A percentile compares a stretch with the other conserved stretches of the same genome.
phyloP scores from a whole-genome alignment of 176 grass and related monocot genomes.

The Thalia dealbata region DNA sequence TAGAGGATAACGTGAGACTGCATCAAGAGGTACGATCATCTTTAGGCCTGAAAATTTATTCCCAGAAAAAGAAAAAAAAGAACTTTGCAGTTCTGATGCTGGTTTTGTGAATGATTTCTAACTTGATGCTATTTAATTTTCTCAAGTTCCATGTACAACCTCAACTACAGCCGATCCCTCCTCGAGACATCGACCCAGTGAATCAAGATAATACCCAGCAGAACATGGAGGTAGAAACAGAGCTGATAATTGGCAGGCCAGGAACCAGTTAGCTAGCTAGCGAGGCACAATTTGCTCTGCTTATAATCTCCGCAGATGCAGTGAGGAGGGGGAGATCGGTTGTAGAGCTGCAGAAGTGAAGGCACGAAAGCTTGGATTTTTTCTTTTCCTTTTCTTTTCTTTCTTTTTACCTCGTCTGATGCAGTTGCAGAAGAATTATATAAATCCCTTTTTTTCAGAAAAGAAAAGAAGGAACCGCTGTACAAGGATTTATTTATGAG shows the following conservation, averaged over 20 bases:
- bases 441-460: too few species aligned
- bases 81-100: not conserved
- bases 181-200: too few species aligned
- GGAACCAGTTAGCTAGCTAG: not conserved
- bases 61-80: not conserved
- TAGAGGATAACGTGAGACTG: not conserved
- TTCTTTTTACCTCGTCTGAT: too few species aligned
- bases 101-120: not conserved
- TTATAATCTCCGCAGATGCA: too few species aligned
- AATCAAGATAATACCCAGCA: not conserved
- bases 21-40: not conserved
- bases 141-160: not conserved
- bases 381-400: too few species aligned
- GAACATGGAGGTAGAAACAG: conserved; percentile 10
- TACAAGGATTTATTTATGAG: too few species aligned
- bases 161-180: not conserved
- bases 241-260: conserved; percentile 3
- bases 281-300: too few species aligned
- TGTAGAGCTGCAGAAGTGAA: too few species aligned
- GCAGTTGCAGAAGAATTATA: too few species aligned
- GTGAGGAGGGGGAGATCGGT: too few species aligned
- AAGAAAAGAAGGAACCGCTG: too few species aligned
- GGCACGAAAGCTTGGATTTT: too few species aligned
- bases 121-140: not conserved
- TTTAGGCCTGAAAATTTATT: not conserved